phyloP scores from a whole-genome alignment of 306 rosid species.

The Astragalus membranaceus region DNA sequence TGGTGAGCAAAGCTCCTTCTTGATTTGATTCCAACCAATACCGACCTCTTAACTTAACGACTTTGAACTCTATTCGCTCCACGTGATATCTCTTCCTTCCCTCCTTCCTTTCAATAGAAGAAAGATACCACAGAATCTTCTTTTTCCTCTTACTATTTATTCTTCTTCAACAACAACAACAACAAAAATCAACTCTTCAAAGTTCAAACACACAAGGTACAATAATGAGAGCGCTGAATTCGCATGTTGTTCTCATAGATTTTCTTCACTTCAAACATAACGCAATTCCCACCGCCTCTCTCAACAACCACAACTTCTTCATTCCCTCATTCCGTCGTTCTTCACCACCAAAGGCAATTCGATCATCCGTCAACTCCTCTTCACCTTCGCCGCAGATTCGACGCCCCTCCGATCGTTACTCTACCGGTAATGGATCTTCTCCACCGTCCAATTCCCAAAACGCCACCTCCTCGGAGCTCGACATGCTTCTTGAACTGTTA shows the following conservation, averaged over 20 bases:
- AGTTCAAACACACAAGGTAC: not conserved
- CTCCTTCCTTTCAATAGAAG: not conserved
- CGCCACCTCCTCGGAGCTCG: constrained; percentile 51
- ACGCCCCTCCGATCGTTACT: constrained; percentile 71
- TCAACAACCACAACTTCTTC: constrained; percentile 37
- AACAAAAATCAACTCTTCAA: not conserved
- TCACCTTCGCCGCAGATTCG: constrained; percentile 60
- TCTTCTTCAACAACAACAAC: not conserved
- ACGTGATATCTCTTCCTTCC: not conserved
- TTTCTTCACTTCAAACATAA: constrained; percentile 33
- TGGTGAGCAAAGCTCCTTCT: not conserved
- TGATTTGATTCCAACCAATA: not conserved
- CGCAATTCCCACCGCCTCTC: constrained; percentile 17
- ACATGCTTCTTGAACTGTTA: constrained; percentile 58
- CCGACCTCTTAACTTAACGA: not conserved
- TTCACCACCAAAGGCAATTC: constrained; percentile 25
- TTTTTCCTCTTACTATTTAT: not conserved
- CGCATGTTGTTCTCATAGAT: constrained; percentile 63
- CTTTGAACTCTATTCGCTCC: not conserved
- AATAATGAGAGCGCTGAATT: constrained; percentile 57
- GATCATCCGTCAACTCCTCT: constrained; percentile 29
- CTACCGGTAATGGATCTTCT: constrained; percentile 36
- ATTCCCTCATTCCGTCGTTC: constrained; percentile 49
- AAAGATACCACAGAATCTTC: constrained; percentile 16
- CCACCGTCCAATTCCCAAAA: not conserved